phyloP scores from a whole-genome alignment of 2,329 filamentous ascomycete genomes.

The Nemania bipapillata region DNA sequence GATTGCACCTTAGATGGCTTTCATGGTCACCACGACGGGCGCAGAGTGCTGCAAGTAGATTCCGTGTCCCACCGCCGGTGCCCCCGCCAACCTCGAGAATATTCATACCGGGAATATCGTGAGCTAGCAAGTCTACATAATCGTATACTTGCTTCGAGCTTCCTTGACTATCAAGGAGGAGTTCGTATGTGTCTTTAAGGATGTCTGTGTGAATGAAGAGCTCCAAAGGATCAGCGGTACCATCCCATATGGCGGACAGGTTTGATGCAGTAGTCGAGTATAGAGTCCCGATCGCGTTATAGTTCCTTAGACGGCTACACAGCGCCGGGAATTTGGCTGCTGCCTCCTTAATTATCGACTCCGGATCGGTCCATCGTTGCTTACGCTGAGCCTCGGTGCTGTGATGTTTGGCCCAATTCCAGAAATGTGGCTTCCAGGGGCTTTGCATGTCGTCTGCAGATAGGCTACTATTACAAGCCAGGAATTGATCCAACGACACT shows the following conservation, averaged over 20 bases:
- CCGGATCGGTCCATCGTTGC: neutral
- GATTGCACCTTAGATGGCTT: constrained; percentile 30
- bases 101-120: constrained; percentile 50
- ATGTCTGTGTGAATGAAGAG: neutral
- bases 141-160: neutral
- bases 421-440: constrained; percentile 24
- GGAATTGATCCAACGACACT: neutral
- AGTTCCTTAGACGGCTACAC: neutral
- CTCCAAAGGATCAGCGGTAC: neutral
- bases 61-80: constrained; percentile 51
- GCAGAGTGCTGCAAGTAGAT: constrained; percentile 23
- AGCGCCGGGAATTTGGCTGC: neutral
- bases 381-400: neutral
- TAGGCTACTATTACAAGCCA: no score
- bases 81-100: constrained; percentile 57
- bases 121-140: constrained; percentile 22
- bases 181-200: neutral
- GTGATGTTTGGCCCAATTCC: constrained; percentile 32
- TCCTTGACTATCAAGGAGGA: no score
- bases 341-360: neutral
- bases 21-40: neutral
- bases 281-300: no score
- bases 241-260: neutral
- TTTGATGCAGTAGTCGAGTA: no score
- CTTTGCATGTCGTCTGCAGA: neutral